Evolutionary conservation across 495 filamentous ascomycete species (phyloP), one percentile per base, ranked within the genome.

Genomic region (Podospora didyma): DNA sequence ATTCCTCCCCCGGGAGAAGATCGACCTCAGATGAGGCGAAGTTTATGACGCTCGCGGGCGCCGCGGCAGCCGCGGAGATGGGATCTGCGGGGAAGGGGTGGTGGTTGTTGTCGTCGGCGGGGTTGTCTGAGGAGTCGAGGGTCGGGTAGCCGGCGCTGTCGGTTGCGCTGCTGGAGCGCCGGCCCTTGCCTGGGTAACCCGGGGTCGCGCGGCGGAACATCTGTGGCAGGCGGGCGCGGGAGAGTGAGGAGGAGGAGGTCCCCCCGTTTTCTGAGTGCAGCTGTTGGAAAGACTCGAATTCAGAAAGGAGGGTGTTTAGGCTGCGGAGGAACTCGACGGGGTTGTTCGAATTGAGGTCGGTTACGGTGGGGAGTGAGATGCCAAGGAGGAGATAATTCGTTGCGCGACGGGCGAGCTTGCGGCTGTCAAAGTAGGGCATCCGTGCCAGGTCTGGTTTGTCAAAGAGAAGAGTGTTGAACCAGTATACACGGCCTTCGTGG

Each of bases 381-480:
- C 94, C 94, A 7, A 99, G 87, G 17, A 96, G 81, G 52, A 99
- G 84, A 68, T 91, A 97, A 66, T 96, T 95, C 53, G 91, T 92
- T 35, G 95, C 92, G 52, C 82, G 86, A 44, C 91, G 86, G 56
- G 87, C 86, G 28, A 96, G 84, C 65, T 91, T 93, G 60, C 85
- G 83, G 23, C 82, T 69, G 60, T 94, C 87, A 63, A 96, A 92
- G 70, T 91, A 96, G 26, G 95, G 86, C 69, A 96, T 84, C 58
- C 83, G 87, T 28, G 81, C 72, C 28, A 97, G 79, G 68, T 96
- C 90, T 22, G 83, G 70, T 60, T 90, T 90, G 57, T 89, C 86
- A 71, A 96, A 96, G 69, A 94, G 86, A 45, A 97, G 81, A 0
- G 94, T 95, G 73, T 96, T 96, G 72, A 96, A 96, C 92, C 93